A percentile compares a stretch with the other conserved stretches of the same genome.
Conservation (phyloP, 1,284 basidiomycete species). For the Ceratobasidium sp. region DNA sequence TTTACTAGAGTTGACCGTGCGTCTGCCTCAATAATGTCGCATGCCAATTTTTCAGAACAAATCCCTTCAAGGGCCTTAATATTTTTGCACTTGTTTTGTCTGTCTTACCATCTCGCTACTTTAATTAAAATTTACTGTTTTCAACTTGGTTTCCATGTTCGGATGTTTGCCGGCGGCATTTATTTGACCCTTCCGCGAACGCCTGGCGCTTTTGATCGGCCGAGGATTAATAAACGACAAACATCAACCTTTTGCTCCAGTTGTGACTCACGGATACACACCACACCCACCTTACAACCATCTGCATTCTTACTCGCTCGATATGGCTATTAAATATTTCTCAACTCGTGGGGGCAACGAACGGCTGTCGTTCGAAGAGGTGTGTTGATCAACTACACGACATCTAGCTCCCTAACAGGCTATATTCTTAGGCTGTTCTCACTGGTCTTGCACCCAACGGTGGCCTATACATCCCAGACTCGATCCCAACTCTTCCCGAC, state of each 20-base stretch:
- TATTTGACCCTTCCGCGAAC: neutral
- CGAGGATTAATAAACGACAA: constrained; percentile 20
- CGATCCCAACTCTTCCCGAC: constrained; percentile 81
- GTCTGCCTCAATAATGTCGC: constrained; percentile 43
- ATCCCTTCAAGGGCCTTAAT: constrained; percentile 19
- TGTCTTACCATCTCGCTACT: neutral
- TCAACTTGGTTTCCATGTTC: neutral
- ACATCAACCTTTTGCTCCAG: constrained; percentile 10
- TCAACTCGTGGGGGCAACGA: constrained; percentile 80
- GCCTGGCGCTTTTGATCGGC: constrained; percentile 26
- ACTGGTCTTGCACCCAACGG: constrained; percentile 96
- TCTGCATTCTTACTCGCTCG: neutral
- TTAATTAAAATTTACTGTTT: neutral
- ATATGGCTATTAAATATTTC: constrained; percentile 66
- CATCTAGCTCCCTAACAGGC: too few species aligned
- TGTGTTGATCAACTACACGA: constrained; percentile 55
- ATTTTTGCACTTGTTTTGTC: constrained; percentile 3
- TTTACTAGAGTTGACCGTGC: constrained; percentile 48
- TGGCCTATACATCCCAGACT: constrained; percentile 90
- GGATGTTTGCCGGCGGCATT: neutral
- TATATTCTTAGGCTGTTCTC: constrained; percentile 80
- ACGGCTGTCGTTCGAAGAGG: constrained; percentile 83
- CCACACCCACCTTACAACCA: neutral
- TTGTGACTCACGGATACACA: constrained; percentile 26
- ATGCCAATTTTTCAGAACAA: constrained; percentile 42